These are phyloP conservation scores for Aspergillus latus DNA, from an alignment of 2,329 filamentous ascomycete genomes.

Conservation along the genomic window DNA sequence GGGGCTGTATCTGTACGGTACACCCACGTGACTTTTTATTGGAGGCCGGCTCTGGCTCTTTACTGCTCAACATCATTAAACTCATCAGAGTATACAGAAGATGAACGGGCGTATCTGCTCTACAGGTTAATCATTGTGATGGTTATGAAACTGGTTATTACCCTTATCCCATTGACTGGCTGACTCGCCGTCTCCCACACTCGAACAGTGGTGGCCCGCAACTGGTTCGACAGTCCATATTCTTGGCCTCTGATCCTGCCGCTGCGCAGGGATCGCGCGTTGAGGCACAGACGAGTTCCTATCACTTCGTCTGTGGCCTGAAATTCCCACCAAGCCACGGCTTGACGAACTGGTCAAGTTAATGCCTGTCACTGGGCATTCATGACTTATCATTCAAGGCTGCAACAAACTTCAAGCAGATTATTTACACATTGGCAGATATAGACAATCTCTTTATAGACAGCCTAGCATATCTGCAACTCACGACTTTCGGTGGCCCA, in stretches of 20 bases:
- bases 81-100: neutral
- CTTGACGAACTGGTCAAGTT: neutral
- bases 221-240: slow-evolving; percentile 9
- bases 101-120: neutral
- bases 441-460: neutral
- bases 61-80: neutral
- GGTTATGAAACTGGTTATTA: neutral
- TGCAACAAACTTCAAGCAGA: slow-evolving; percentile 6
- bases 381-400: neutral
- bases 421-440: neutral
- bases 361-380: neutral
- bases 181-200: neutral
- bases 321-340: neutral
- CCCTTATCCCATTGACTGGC: neutral
- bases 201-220: neutral
- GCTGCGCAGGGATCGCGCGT: slow-evolving; percentile 1
- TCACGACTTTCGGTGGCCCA: neutral
- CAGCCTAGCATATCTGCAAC: neutral
- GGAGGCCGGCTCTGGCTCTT: neutral
- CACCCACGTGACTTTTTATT: slow-evolving; percentile 15
- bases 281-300: neutral
- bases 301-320: neutral
- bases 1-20: slow-evolving; percentile 14
- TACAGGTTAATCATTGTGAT: neutral
- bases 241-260: slow-evolving; percentile 2